A percentile compares a stretch with the other conserved stretches of the same genome.
Evolutionary conservation across 2,329 filamentous ascomycete genomes (phyloP).

Genomic region (Botryotinia convoluta): DNA sequence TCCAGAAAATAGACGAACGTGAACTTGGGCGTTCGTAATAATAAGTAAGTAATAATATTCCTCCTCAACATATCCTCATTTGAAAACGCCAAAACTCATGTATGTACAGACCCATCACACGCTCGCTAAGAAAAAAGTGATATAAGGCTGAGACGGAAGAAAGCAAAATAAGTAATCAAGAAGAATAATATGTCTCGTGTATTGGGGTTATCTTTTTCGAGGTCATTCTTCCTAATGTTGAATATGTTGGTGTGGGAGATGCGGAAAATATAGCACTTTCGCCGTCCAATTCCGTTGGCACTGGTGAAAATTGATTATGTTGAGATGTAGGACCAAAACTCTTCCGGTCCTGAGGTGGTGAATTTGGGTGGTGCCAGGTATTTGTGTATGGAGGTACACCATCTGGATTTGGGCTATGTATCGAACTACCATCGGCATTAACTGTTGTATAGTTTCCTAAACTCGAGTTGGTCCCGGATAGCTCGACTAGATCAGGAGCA

Average conservation of each 20-base stretch:
- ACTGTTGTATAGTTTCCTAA: neutral
- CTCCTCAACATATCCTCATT: neutral
- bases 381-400: neutral
- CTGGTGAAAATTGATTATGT: constrained; percentile 5
- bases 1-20: neutral
- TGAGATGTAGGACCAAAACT: constrained; percentile 20
- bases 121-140: neutral
- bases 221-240: constrained; percentile 21
- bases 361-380: constrained; percentile 12
- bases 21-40: neutral
- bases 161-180: constrained; percentile 10
- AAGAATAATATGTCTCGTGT: constrained; percentile 30
- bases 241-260: constrained; percentile 28
- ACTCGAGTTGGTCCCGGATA: constrained; percentile 7
- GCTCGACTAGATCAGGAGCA: neutral
- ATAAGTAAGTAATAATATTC: constrained; percentile 10
- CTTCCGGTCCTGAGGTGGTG: neutral
- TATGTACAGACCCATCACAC: neutral
- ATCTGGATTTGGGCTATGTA: neutral
- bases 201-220: constrained; percentile 23
- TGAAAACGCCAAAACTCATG: constrained; percentile 5
- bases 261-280: neutral
- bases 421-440: neutral
- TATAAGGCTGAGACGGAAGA: neutral
- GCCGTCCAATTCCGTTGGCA: constrained; percentile 13